These are phyloP conservation scores for Lipomyces spencermartinsiae DNA, from an alignment of 805 yeast genomes.

Conservation along the genomic window DNA sequence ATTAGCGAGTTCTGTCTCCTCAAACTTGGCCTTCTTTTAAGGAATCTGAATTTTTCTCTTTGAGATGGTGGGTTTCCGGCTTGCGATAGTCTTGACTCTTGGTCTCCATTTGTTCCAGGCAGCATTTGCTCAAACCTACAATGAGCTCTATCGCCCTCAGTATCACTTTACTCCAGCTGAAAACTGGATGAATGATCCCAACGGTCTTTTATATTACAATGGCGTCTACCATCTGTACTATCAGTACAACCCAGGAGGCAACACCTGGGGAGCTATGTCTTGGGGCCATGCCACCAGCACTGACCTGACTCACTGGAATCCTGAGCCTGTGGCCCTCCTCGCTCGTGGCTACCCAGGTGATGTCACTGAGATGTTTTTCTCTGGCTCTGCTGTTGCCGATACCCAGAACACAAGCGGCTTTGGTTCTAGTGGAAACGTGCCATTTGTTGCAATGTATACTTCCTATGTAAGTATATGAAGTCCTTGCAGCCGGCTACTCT, in stretches of 20 bases:
- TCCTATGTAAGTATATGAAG: neutral
- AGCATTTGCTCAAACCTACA: slow-evolving; percentile 1
- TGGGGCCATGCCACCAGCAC: slow-evolving; percentile 54
- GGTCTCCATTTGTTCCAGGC: too few species aligned
- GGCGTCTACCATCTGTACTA: slow-evolving; percentile 49
- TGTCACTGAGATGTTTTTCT: neutral
- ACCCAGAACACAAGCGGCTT: slow-evolving; percentile 50
- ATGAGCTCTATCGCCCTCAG: slow-evolving; percentile 15
- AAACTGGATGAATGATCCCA: slow-evolving; percentile 56
- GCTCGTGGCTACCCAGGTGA: slow-evolving; percentile 44
- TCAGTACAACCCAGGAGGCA: slow-evolving; percentile 50
- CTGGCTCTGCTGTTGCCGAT: slow-evolving; percentile 46
- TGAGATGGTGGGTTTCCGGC: too few species aligned
- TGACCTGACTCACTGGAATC: slow-evolving; percentile 48
- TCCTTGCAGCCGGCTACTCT: too few species aligned
- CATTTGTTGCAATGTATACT: slow-evolving; percentile 4
- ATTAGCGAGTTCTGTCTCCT: too few species aligned
- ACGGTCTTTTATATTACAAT: slow-evolving; percentile 50
- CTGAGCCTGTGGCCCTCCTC: slow-evolving; percentile 46
- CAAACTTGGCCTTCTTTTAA: too few species aligned
- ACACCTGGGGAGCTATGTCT: slow-evolving; percentile 48
- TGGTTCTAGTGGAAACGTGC: slow-evolving; percentile 7
- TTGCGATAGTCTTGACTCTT: too few species aligned
- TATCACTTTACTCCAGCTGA: slow-evolving; percentile 48
- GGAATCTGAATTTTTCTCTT: too few species aligned